phyloP scores from a whole-genome alignment of 1,284 basidiomycete species.

The Ceratobasidium theobromae region DNA sequence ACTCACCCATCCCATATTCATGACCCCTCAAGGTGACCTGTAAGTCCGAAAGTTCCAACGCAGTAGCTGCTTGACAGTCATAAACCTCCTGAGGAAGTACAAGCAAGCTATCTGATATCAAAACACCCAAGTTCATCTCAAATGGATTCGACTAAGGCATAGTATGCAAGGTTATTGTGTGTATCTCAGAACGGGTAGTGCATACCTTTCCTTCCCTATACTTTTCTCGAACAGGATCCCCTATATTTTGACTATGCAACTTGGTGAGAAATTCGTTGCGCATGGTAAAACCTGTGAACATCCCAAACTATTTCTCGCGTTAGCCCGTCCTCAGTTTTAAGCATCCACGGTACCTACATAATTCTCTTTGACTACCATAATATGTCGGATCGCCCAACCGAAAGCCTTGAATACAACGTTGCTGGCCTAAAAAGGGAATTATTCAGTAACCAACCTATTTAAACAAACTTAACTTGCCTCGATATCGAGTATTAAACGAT shows the following conservation, averaged over 20 bases:
- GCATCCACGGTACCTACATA: conserved; percentile 50
- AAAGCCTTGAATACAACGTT: conserved; percentile 68
- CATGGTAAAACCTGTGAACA: conserved; percentile 88
- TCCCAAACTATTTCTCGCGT: conserved; percentile 56
- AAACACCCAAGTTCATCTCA: conserved; percentile 67
- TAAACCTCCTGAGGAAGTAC: conserved; percentile 75
- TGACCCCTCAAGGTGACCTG: conserved; percentile 76
- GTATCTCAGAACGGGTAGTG: conserved; percentile 5
- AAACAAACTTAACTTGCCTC: conserved; percentile 51
- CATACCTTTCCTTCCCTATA: conserved; percentile 73
- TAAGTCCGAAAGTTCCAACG: conserved; percentile 63
- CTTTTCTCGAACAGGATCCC: conserved; percentile 78
- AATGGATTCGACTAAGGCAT: conserved; percentile 70
- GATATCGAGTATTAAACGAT: conserved; percentile 72
- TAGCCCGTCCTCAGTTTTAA: background rate
- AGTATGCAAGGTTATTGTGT: conserved; percentile 4
- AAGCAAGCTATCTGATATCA: conserved; percentile 57
- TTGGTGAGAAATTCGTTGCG: conserved; percentile 80
- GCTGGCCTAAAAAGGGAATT: conserved; percentile 39
- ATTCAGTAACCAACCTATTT: conserved; percentile 30
- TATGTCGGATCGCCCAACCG: conserved; percentile 84
- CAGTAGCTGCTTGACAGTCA: conserved; percentile 60
- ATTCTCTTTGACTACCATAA: conserved; percentile 87
- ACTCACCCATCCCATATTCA: conserved; percentile 83
- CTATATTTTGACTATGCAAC: conserved; percentile 58